Conservation (phyloP, 2,329 filamentous ascomycete genomes). For the Trichoderma asperellum region DNA sequence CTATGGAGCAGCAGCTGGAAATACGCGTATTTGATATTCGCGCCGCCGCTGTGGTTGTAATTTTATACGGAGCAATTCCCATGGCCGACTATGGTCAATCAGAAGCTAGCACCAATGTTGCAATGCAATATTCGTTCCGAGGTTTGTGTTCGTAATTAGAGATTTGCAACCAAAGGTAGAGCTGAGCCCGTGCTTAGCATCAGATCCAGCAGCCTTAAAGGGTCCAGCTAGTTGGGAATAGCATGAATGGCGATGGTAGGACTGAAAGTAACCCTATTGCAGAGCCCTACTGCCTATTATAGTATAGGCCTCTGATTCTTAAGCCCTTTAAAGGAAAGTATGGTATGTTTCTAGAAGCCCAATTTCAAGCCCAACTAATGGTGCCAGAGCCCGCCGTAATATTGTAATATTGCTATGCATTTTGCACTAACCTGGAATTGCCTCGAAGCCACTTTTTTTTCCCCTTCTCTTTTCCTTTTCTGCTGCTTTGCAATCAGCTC, state of each 20-base stretch:
- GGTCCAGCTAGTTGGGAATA: too few species aligned
- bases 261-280: too few species aligned
- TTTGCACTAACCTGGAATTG: background rate
- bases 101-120: background rate
- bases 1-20: background rate
- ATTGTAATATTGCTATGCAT: background rate
- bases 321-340: background rate
- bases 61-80: background rate
- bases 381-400: background rate
- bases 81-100: background rate
- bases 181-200: background rate
- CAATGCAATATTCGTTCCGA: background rate
- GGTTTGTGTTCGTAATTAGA: background rate
- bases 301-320: too few species aligned
- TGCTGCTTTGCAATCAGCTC: constrained; percentile 12
- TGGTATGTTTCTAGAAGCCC: constrained; percentile 9
- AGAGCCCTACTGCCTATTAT: too few species aligned
- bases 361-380: background rate
- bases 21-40: background rate
- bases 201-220: background rate
- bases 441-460: constrained; percentile 1
- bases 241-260: too few species aligned
- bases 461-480: background rate
- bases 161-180: background rate
- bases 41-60: background rate